Base-by-base conservation (phyloP, 164 flowering plant species). In the Sextonia rubra region DNA sequence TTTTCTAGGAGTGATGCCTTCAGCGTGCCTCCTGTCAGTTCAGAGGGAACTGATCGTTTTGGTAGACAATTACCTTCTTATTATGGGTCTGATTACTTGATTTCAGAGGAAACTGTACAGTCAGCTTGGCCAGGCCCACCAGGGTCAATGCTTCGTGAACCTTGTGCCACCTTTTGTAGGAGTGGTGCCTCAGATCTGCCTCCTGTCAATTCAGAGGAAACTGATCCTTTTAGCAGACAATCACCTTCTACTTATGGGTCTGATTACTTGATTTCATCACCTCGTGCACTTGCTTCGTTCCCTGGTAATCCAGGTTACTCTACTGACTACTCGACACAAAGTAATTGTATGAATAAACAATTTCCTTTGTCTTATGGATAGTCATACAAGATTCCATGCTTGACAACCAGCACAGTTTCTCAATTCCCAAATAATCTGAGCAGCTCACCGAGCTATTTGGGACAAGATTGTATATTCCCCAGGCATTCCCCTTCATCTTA, bases 121-220 rank as follows among this genome's bases (percentile, higher is more conserved):
- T 32, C n/a, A 48, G 61, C 72, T 49, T 74, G 73, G 66, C 79
- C 78, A 17, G 74, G 75, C 23, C 78, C 76, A 64, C 77, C 83
- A 22, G 83, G 80, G 29, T 73, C 76, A 3, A 24, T 73, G 77
- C 75, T 70, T 60, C 66, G 48, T 0, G 73, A 66, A 9, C 66
- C 77, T 49, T 74, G 24, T 37, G 17, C 72, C 48, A 60, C 69
- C 69, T 30, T 32, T 56, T 60, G 26, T 60, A 56, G 69, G 27
- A 60, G 68, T n/a, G 74, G 55, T 26, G 9, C 23, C 76, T 23
- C 72, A 12, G 74, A 68, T 44, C 66, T 75, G 48, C 71, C 79
- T 17, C 72, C 72, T 61, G 3, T 68, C 29, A 22, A 65, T n/a
- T 69, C 60, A 22, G 75, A 73, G 30, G 55, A 64, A 20, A 3